These are phyloP conservation scores for Polytrichum formosum DNA, from an alignment of 225 moss, liverwort and hornwort genomes.

Conservation along the genomic window DNA sequence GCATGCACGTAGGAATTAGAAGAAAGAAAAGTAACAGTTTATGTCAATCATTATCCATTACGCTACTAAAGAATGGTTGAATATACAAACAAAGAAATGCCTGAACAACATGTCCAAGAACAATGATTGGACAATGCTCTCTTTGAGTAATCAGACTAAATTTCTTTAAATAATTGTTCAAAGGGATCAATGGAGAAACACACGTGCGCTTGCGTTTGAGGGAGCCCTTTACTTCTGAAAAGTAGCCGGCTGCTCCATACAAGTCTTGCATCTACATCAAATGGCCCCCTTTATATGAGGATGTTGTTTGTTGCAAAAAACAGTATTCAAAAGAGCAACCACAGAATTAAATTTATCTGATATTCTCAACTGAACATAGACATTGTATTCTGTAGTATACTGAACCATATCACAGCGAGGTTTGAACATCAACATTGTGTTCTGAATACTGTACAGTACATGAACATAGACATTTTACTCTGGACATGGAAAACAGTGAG, in stretches of 20 bases:
- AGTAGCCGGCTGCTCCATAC: slow-evolving; percentile 80
- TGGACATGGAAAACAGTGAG: background rate
- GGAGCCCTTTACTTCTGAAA: slow-evolving; percentile 77
- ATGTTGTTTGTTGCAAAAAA: background rate
- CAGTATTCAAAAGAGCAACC: background rate
- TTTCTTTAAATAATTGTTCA: background rate
- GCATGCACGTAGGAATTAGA: too few species aligned
- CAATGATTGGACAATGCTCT: too few species aligned
- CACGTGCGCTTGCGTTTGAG: slow-evolving; percentile 78
- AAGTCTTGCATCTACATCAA: slow-evolving; percentile 75
- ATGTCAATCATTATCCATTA: too few species aligned
- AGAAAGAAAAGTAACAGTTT: too few species aligned
- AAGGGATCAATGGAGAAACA: slow-evolving; percentile 23
- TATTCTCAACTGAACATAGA: too few species aligned
- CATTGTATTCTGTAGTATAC: too few species aligned
- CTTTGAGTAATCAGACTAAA: background rate
- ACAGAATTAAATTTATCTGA: background rate
- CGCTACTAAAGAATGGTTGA: too few species aligned
- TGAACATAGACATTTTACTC: background rate
- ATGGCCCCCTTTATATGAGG: background rate
- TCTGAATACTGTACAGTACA: background rate
- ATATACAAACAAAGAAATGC: too few species aligned
- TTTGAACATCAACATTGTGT: background rate
- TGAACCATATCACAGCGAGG: too few species aligned
- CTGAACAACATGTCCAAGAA: too few species aligned